Evolutionary conservation across 1,284 basidiomycete species (phyloP), one percentile per base, ranked within the genome.

Genomic region (Phenoliferia sp.): DNA sequence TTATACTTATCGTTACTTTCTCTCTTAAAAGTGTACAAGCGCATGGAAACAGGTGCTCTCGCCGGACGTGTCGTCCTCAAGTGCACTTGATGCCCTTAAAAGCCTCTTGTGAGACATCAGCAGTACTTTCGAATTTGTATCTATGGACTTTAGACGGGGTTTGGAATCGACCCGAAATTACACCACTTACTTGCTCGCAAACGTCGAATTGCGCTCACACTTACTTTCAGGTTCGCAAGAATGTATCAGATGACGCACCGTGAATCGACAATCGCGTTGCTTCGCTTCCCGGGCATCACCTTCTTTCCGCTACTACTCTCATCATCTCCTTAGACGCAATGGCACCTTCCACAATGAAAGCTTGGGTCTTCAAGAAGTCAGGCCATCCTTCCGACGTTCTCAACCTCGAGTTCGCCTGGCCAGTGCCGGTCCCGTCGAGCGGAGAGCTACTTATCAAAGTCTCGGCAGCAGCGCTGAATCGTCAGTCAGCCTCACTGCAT

Each of bases 11-110:
- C 5, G 9, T 26, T 52, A 26, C 5, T 52, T 9, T 9, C 7
- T 26, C 17, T 19, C 9, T 52, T 52, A 44, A 7, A 19, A 58
- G 83, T 85, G 2, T 89, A 87, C 78, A 80, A 87, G 29, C 81
- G 80, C 56, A 81, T 90, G 77, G 80, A 82, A 26, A 52, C 48
- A 6, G 48, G 48, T 26, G 17, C 48, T 5, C 9, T 52, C 9
- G 48, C 48, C 19, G 48, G 48, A 19, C 6, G 48, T 7, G 19
- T 52, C 19, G 48, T 52, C 9, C 48, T 52, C 19, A 7, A 52
- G 48, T 52, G 48, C 48, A n/a, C 48, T 22, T 44, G n/a, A n/a
- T n/a, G n/a, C n/a, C n/a, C n/a, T n/a, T n/a, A n/a, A n/a, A n/a
- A n/a, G n/a, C n/a, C n/a, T n/a, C n/a, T n/a, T n/a, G n/a, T n/a